Base-by-base conservation (phyloP, 192 early-diverging fungal species). In the Geranomyces michiganensis region DNA sequence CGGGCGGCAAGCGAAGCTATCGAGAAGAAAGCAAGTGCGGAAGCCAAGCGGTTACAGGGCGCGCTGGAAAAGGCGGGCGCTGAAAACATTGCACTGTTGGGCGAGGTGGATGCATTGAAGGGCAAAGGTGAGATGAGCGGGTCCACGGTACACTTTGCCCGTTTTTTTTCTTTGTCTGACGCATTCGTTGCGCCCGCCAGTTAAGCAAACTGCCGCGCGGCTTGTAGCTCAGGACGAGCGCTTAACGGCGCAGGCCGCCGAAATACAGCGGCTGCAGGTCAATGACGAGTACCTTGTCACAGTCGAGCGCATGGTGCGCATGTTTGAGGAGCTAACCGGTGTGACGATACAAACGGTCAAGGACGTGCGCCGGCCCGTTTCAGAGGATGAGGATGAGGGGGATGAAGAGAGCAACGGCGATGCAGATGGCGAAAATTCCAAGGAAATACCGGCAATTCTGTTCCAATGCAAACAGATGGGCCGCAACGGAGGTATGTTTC, bases 271-370 rank as follows among this genome's bases (percentile, higher is more conserved):
- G n/a, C 59, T 62, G 0, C 70, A 68, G 44, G 26, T 65, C n/a
- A 45, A 55, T 21, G 79, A 80, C 60, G 62, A 65, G 9, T 80
- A 76, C 66, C 49, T 74, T 5, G 58, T 67, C 32, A 74, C 63
- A 1, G 62, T 80, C 7, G 79, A 80, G 56, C 71, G 79, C 31
- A 76, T 70, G 75, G 65, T 80, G 13, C 66, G 75, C 17, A 77
- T 80, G 72, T 77, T 74, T 41, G 79, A 80, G 51, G 72, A 76
- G 27, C 53, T 80, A 19, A 74, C 79, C 32, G 66, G 73, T 9
- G 56, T 76, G 14, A 73, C 72, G 22, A 77, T 80, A 44, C 68
- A 77, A 65, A 55, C 58, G 14, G 79, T 77, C 13, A 69, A 80
- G 56, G 79, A 80, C 51, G 65, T 45, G 30, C 15, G 29, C 17